Evolutionary conservation across 179 eudicot genomes (phyloP).

Genomic region (Carnegiea gigantea): DNA sequence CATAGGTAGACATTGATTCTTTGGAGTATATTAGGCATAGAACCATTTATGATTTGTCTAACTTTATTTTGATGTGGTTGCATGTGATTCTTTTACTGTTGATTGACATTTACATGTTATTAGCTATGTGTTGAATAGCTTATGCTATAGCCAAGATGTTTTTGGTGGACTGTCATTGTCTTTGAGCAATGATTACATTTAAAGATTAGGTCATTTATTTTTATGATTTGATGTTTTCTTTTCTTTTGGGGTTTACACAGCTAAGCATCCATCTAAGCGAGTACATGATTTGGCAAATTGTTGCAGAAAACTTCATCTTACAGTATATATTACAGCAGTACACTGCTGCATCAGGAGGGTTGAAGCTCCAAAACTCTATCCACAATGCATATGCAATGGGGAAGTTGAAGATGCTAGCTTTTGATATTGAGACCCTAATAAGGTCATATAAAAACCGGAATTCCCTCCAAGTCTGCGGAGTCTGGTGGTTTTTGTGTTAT

Average conservation of each 20-base stretch:
- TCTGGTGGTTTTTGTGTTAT: conserved; percentile 92
- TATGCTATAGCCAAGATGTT: neutral
- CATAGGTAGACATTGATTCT: conserved; percentile 16
- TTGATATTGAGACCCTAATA: conserved; percentile 81
- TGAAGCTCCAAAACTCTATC: conserved; percentile 65
- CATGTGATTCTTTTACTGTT: conserved; percentile 23
- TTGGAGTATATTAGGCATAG: conserved; percentile 8
- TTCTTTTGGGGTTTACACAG: neutral
- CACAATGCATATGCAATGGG: conserved; percentile 93
- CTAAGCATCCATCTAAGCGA: conserved; percentile 3
- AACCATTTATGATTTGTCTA: neutral
- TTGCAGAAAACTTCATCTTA: conserved; percentile 91
- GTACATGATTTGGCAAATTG: neutral
- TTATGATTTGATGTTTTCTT: neutral
- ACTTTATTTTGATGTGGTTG: conserved; percentile 14
- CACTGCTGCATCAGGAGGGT: conserved; percentile 89
- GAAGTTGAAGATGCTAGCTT: conserved; percentile 84
- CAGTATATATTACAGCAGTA: conserved; percentile 96
- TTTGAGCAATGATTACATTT: neutral
- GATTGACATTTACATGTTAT: conserved; percentile 14
- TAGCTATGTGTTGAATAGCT: conserved; percentile 3
- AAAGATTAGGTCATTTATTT: neutral
- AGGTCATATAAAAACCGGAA: conserved; percentile 68
- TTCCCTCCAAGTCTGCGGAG: conserved; percentile 74
- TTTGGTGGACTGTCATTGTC: conserved; percentile 18